phyloP scores from a whole-genome alignment of 2,329 filamentous ascomycete genomes.

The Hymenoscyphus infarciens region DNA sequence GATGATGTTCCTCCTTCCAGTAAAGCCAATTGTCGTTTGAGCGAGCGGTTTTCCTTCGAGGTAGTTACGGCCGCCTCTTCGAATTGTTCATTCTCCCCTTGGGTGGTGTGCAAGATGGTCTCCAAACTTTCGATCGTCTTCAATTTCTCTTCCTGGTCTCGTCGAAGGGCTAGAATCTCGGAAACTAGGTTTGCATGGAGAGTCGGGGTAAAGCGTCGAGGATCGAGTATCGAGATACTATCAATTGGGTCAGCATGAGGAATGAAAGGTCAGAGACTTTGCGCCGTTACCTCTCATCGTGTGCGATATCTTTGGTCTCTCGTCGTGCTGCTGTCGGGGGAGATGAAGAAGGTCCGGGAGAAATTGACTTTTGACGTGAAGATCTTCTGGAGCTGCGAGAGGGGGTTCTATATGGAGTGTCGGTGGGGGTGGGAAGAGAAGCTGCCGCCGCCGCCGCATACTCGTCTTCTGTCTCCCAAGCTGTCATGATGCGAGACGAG shows the following conservation, averaged over 20 bases:
- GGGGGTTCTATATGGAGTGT: conserved; percentile 69
- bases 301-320: conserved; percentile 54
- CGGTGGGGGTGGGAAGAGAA: conserved; percentile 65
- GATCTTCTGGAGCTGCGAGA: conserved; percentile 52
- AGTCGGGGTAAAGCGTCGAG: conserved; percentile 89
- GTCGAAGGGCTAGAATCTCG: conserved; percentile 81
- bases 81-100: conserved; percentile 71
- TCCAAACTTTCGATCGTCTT: conserved; percentile 85
- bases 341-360: conserved; percentile 61
- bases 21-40: conserved; percentile 81
- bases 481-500: conserved; percentile 42
- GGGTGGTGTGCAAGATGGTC: conserved; percentile 63
- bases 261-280: conserved; percentile 38
- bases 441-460: conserved; percentile 53
- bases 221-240: conserved; percentile 68
- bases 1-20: conserved; percentile 86
- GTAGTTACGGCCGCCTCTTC: conserved; percentile 58
- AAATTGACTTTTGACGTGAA: conserved; percentile 49
- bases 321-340: conserved; percentile 47
- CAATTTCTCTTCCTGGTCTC: conserved; percentile 87
- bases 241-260: conserved; percentile 19
- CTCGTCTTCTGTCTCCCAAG: conserved; percentile 63
- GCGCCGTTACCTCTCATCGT: conserved; percentile 57
- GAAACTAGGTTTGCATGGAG: conserved; percentile 92
- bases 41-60: conserved; percentile 71